Evolutionary conservation across 768 basidiomycete genomes (phyloP), one percentile per base, ranked within the genome.

Genomic region (Boletus subcaerulescens): DNA sequence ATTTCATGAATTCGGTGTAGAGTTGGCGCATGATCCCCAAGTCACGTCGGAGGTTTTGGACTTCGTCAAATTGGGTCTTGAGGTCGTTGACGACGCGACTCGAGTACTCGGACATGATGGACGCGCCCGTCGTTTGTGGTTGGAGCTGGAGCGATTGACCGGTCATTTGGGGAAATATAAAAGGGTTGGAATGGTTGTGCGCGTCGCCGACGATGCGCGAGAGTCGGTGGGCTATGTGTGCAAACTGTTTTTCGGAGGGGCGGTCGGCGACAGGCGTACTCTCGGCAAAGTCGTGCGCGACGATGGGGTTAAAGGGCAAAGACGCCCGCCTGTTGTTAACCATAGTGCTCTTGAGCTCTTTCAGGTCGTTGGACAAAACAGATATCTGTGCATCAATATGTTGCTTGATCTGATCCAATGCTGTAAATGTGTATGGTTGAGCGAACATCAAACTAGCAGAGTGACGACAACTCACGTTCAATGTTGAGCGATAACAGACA

Each of bases 381-480:
- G 90, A 85, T 57, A 99, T 95, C 64, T 96, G 94, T 3, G 84
- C 65, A 65, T 99, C 96, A 61, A 99, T 95, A 68, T 99, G 96
- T 65, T 98, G 93, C 69, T 96, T 98, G 71, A 99, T 96, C 69
- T 98, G 96, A 72, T 99, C 95, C 51, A 98, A 85, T 22, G 93
- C 96, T 99, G 63, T 18, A 56, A 52, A 50, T 31, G 20, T 8
- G 39, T 26, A 12, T 12, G 4, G 45, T 38, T 65, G 49, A 60
- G 53, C 40, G 52, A 18, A 58, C 15, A 36, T 50, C 24, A 52
- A 33, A 57, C 24, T n/a, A 35, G n/a, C 10, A 20, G 36, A 15
- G 60, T 18, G 42, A 42, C 12, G 22, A 17, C 18, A 12, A 84
- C 95, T 73, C 72, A 98, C 96, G 91, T 80, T 98, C 96, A 55